Evolutionary conservation across 257 asterid genomes (phyloP).

Genomic region (Leonotis leonurus): DNA sequence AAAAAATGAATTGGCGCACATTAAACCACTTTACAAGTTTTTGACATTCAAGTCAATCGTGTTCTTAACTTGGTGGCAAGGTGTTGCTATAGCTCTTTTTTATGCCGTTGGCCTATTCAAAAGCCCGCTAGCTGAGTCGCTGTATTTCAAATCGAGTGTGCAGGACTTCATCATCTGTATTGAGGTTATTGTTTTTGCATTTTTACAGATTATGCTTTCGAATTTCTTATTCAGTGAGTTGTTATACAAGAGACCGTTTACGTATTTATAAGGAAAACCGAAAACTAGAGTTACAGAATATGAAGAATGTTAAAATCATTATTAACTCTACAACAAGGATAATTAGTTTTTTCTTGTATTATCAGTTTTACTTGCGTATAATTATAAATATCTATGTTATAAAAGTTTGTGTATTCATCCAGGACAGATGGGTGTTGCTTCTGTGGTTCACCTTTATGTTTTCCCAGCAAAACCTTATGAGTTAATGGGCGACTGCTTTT

Average conservation of each 20-base stretch:
- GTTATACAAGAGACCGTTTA: too few relatives aligned
- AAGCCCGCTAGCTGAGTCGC: constrained; percentile 83
- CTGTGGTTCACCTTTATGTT: constrained; percentile 84
- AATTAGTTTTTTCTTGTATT: neutral
- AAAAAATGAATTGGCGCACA: constrained; percentile 85
- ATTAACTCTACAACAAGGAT: too few relatives aligned
- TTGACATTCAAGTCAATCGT: constrained; percentile 95
- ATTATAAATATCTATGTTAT: constrained; percentile 30
- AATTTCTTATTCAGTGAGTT: too few relatives aligned
- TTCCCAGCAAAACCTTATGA: constrained; percentile 99
- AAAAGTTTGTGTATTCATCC: constrained; percentile 56
- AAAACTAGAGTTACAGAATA: too few relatives aligned
- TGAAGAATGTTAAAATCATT: too few relatives aligned
- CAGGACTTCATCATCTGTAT: constrained; percentile 95
- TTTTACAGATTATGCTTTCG: too few relatives aligned
- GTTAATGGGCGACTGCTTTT: constrained; percentile 75
- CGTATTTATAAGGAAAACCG: too few relatives aligned
- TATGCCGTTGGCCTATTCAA: constrained; percentile 65
- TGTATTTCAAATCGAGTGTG: constrained; percentile 78
- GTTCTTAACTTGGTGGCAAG: constrained; percentile 99
- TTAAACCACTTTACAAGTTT: constrained; percentile 86
- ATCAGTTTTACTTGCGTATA: neutral
- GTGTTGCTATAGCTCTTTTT: constrained; percentile 82
- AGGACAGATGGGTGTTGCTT: constrained; percentile 99
- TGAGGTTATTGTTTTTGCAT: constrained; percentile 64